Conservation (phyloP, 768 basidiomycete species). For the Lenzites betulinus region DNA sequence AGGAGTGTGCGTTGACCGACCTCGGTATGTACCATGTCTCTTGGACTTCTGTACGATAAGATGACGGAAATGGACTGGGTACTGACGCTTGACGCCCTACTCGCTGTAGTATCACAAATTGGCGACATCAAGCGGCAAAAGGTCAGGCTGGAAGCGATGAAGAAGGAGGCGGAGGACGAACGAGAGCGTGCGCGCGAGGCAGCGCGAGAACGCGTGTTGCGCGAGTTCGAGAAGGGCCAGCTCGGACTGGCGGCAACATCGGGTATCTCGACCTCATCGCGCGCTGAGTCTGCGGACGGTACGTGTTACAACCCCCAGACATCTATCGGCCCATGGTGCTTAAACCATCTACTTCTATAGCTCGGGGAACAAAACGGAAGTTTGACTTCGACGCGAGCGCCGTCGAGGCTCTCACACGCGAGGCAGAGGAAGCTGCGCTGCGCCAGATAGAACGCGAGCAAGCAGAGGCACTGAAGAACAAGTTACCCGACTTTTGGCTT, state of each 20-base stretch:
- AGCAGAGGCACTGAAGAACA: conserved; percentile 79
- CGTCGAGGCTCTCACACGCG: conserved; percentile 69
- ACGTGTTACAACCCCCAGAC: not conserved
- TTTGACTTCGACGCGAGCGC: conserved; percentile 78
- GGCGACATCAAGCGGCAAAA: conserved; percentile 93
- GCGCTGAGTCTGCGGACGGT: conserved; percentile 40
- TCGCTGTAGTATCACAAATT: conserved; percentile 74
- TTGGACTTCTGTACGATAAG: not conserved
- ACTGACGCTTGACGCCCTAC: not conserved
- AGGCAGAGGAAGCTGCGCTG: conserved; percentile 89
- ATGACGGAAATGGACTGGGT: not conserved
- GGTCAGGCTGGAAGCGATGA: conserved; percentile 69
- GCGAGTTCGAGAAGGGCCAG: conserved; percentile 89
- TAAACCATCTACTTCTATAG: conserved; percentile 32
- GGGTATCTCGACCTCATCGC: conserved; percentile 43
- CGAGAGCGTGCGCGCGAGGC: conserved; percentile 63
- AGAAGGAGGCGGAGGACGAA: conserved; percentile 81
- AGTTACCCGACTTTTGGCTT: conserved; percentile 97
- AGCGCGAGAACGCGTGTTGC: conserved; percentile 86
- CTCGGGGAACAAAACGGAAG: conserved; percentile 75
- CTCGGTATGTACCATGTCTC: conserved; percentile 54
- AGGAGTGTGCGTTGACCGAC: conserved; percentile 89
- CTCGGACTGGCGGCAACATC: conserved; percentile 60
- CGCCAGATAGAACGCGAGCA: conserved; percentile 83
- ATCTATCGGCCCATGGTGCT: too few relatives aligned